phyloP scores from a whole-genome alignment of 2,329 filamentous ascomycete species.

The Neonectria magnoliae region DNA sequence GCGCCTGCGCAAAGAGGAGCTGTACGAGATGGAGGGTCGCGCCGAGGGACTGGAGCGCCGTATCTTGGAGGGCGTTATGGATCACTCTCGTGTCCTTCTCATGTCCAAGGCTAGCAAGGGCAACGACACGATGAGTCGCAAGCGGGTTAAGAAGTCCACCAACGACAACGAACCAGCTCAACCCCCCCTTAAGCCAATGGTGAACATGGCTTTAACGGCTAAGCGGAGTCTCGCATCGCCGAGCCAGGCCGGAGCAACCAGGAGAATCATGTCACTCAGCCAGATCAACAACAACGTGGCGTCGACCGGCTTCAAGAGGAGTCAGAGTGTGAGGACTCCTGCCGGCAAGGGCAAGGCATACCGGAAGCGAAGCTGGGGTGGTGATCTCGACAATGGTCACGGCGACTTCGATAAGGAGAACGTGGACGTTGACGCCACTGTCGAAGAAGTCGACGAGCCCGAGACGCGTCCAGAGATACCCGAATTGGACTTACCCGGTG shows the following conservation, averaged over 20 bases:
- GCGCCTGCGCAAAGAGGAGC: constrained; percentile 87
- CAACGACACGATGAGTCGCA: constrained; percentile 67
- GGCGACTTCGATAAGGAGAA: constrained; percentile 72
- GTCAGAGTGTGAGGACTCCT: constrained; percentile 78
- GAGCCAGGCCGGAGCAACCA: constrained; percentile 65
- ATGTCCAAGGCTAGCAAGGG: constrained; percentile 71
- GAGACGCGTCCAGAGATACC: constrained; percentile 36
- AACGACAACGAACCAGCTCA: constrained; percentile 40
- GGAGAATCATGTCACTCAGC: constrained; percentile 89
- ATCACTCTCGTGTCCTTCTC: constrained; percentile 91
- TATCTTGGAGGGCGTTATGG: constrained; percentile 94
- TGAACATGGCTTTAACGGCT: constrained; percentile 65
- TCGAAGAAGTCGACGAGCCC: constrained; percentile 63
- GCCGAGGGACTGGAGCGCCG: constrained; percentile 90
- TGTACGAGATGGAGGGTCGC: constrained; percentile 88
- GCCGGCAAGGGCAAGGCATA: constrained; percentile 54
- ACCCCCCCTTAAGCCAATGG: constrained; percentile 47
- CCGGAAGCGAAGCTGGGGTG: constrained; percentile 77
- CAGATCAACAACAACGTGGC: constrained; percentile 84
- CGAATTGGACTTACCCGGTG: constrained; percentile 34
- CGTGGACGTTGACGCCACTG: constrained; percentile 68
- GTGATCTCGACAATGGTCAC: constrained; percentile 58
- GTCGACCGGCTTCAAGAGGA: constrained; percentile 74
- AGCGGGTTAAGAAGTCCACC: constrained; percentile 60
- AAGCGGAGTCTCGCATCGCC: constrained; percentile 59